These are phyloP conservation scores for Lactuca sativa DNA, from an alignment of 129 eudicot species.

Conservation along the genomic window DNA sequence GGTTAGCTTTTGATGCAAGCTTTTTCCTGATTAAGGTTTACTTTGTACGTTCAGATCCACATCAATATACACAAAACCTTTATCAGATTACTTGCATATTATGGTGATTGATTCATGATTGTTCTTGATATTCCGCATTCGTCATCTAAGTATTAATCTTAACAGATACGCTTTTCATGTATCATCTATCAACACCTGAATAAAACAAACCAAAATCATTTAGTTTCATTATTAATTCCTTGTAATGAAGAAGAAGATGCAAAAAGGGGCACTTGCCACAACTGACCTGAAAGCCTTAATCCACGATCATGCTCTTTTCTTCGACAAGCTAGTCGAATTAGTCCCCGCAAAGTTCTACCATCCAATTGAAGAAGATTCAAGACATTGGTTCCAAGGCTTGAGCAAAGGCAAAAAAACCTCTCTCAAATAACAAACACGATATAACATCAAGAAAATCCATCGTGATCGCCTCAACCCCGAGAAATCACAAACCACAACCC, in stretches of 20 bases:
- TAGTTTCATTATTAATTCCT: neutral
- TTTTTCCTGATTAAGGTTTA: too few relatives aligned
- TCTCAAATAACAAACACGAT: conserved; percentile 48
- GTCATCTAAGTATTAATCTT: too few relatives aligned
- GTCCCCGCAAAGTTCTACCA: conserved; percentile 82
- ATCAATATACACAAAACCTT: too few relatives aligned
- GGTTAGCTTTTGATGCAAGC: too few relatives aligned
- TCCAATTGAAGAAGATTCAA: conserved; percentile 55
- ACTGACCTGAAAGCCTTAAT: conserved; percentile 49
- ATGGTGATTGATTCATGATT: too few relatives aligned
- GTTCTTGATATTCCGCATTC: too few relatives aligned
- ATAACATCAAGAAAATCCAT: conserved; percentile 73
- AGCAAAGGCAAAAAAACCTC: conserved; percentile 67
- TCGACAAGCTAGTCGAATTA: conserved; percentile 65
- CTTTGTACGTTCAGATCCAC: too few relatives aligned
- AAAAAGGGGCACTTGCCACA: conserved; percentile 17
- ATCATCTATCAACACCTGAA: neutral
- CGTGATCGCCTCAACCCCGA: conserved; percentile 84
- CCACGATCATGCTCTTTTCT: conserved; percentile 53
- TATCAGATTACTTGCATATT: too few relatives aligned
- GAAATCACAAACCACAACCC: conserved; percentile 52
- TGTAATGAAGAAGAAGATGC: conserved; percentile 49
- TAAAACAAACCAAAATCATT: neutral
- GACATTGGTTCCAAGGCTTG: conserved; percentile 76
- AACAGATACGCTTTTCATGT: neutral